Conservation (phyloP, 176 grass and related monocot species). For the Cocos nucifera region DNA sequence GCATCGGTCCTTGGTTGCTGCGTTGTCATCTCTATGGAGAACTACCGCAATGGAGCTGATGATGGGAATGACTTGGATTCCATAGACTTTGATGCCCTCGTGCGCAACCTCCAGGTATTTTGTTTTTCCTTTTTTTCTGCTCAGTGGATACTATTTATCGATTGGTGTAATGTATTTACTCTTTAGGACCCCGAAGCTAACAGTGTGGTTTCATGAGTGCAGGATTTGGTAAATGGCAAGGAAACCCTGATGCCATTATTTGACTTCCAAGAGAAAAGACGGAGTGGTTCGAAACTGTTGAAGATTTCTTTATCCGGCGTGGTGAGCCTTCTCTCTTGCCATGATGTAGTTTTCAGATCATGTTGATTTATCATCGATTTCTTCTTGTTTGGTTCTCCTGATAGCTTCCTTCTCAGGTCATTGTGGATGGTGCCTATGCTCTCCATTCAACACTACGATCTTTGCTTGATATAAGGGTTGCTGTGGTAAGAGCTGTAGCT, state of each 20-base stretch:
- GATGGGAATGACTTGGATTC: constrained; percentile 70
- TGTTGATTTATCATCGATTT: no score
- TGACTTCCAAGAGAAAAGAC: constrained; percentile 91
- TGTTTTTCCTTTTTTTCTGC: constrained; percentile 10
- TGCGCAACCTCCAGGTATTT: constrained; percentile 57
- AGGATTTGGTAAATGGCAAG: constrained; percentile 89
- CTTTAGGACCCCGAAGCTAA: not conserved
- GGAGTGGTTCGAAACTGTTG: constrained; percentile 59
- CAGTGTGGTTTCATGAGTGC: constrained; percentile 25
- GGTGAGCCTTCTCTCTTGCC: constrained; percentile 19
- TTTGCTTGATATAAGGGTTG: constrained; percentile 92
- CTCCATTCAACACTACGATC: constrained; percentile 87
- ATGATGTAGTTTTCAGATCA: no score
- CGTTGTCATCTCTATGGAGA: constrained; percentile 92
- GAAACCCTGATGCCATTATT: constrained; percentile 72
- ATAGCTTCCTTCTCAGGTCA: constrained; percentile 46
- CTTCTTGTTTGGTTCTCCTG: not conserved
- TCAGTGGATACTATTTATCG: not conserved
- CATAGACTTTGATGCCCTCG: constrained; percentile 64
- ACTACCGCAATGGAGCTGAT: constrained; percentile 71
- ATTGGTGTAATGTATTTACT: no score
- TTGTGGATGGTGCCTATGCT: constrained; percentile 98
- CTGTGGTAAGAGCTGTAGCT: constrained; percentile 57
- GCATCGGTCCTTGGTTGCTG: constrained; percentile 82
- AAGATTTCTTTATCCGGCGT: constrained; percentile 77